Evolutionary conservation across 495 filamentous ascomycete species (phyloP).

Genomic region (Gamarada debralockiae): DNA sequence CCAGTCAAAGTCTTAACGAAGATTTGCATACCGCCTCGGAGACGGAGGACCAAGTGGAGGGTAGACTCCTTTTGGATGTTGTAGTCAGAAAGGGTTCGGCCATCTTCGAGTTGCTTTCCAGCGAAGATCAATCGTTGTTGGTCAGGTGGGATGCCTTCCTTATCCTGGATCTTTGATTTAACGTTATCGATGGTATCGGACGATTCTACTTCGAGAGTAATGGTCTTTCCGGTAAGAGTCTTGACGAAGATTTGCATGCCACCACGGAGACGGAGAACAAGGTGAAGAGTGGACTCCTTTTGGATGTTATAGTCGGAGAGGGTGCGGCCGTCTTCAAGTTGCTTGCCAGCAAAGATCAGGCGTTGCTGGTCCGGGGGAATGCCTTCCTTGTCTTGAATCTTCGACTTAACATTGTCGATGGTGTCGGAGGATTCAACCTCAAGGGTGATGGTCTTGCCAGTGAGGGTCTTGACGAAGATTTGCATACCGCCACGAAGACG

Average conservation of each 20-base stretch:
- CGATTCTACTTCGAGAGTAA: conserved; percentile 86
- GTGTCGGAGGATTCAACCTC: conserved; percentile 96
- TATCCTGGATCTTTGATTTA: conserved; percentile 94
- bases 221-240: conserved; percentile 85
- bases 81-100: conserved; percentile 93
- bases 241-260: conserved; percentile 95
- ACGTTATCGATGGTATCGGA: conserved; percentile 95
- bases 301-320: conserved; percentile 98
- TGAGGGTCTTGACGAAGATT: conserved; percentile 92
- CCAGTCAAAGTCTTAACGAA: conserved; percentile 88
- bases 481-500: conserved; percentile 99
- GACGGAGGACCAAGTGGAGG: conserved; percentile 92
- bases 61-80: conserved; percentile 99
- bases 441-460: conserved; percentile 96
- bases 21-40: conserved; percentile 69
- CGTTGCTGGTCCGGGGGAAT: conserved; percentile 94
- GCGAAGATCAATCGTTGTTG: conserved; percentile 99
- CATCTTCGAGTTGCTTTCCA: conserved; percentile 75
- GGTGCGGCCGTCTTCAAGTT: conserved; percentile 76
- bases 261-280: conserved; percentile 96
- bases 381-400: conserved; percentile 89
- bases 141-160: conserved; percentile 98
- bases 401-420: conserved; percentile 89
- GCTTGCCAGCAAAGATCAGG: conserved; percentile 95
- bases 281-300: conserved; percentile 94